These are phyloP conservation scores for Boletus edulis DNA, from an alignment of 768 basidiomycete species.

Conservation along the genomic window DNA sequence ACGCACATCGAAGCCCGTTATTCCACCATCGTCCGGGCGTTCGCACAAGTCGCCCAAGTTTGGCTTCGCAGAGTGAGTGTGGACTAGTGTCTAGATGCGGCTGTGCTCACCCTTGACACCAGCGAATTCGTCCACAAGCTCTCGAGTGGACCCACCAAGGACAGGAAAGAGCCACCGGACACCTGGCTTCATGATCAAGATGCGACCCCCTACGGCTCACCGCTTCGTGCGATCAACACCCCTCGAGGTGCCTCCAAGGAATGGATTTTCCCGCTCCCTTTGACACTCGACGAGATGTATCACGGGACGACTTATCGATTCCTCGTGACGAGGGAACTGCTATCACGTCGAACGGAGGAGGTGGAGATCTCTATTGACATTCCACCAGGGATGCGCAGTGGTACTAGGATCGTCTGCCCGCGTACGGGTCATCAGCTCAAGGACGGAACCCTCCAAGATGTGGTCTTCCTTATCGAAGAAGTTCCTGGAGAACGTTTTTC, in stretches of 20 bases:
- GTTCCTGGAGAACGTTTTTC: conserved; percentile 55
- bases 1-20: conserved; percentile 25
- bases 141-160: conserved; percentile 16
- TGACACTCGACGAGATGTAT: conserved; percentile 63
- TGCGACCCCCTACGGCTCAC: conserved; percentile 32
- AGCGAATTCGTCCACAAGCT: conserved; percentile 31
- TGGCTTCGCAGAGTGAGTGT: conserved; percentile 29
- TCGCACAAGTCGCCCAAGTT: conserved; percentile 21
- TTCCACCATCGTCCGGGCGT: conserved; percentile 27
- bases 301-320: conserved; percentile 54
- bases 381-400: conserved; percentile 58
- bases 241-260: conserved; percentile 46
- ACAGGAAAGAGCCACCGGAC: background rate
- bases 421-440: conserved; percentile 65
- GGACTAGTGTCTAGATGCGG: background rate
- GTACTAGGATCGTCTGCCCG: conserved; percentile 58
- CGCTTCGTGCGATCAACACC: conserved; percentile 40
- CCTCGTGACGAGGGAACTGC: conserved; percentile 54
- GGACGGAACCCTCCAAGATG: conserved; percentile 57
- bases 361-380: conserved; percentile 61
- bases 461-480: conserved; percentile 65
- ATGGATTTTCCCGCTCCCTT: conserved; percentile 64
- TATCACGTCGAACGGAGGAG: conserved; percentile 47
- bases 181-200: conserved; percentile 13
- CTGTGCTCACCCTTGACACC: conserved; percentile 6